Evolutionary conservation across 139 green algal species (phyloP).

Genomic region (Micractinium sp.): DNA sequence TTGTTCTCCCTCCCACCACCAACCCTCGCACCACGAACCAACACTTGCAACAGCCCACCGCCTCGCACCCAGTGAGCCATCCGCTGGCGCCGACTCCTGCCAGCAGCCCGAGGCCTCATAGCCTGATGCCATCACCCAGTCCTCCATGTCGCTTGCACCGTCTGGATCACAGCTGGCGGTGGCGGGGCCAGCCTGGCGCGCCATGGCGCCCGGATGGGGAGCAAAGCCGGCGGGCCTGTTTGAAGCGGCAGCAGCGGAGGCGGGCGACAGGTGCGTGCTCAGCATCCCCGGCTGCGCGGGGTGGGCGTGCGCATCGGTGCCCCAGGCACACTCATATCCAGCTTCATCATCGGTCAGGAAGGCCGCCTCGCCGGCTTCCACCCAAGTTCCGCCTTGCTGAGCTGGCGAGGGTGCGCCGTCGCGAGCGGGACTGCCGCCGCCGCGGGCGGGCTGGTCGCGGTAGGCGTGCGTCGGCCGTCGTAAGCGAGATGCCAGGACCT

Average conservation of each 20-base stretch:
- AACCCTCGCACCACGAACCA: no score
- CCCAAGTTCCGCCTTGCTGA: background rate
- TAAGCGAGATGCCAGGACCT: no score
- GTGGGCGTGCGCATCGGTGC: background rate
- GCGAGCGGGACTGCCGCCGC: no score
- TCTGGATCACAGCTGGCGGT: background rate
- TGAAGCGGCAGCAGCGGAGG: background rate
- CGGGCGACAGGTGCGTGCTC: no score
- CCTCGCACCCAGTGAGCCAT: background rate
- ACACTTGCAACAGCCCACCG: no score
- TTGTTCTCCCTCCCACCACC: background rate
- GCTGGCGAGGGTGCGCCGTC: no score
- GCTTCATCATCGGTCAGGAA: background rate
- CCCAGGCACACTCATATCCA: background rate
- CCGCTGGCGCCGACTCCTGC: background rate
- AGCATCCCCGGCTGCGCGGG: background rate
- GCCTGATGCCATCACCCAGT: background rate
- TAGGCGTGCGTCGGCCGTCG: no score
- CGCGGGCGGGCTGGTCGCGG: no score
- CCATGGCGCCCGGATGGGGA: no score
- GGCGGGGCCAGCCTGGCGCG: background rate
- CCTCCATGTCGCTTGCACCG: background rate
- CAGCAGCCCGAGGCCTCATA: slow-evolving; percentile 3
- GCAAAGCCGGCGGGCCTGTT: background rate
- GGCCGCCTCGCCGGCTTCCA: background rate